Percentiles rank a stretch among this genome's conserved stretches.
phyloP scores from a whole-genome alignment of 140 eudicot genomes.

The Anethum foeniculum region DNA sequence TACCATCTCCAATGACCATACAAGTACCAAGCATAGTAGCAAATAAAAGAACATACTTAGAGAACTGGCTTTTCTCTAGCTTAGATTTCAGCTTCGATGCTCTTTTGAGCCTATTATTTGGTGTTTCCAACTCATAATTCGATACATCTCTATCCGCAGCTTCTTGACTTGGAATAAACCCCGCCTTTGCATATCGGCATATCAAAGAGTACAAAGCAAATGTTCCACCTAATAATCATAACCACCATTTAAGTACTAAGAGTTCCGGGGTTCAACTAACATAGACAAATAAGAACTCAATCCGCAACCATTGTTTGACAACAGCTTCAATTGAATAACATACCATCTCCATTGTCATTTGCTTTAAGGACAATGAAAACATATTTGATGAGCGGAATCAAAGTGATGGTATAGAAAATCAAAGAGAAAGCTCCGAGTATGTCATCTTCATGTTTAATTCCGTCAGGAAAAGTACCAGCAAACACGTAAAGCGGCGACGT shows the following conservation, averaged over 20 bases:
- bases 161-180: conserved; percentile 65
- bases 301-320: no score
- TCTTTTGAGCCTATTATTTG: conserved; percentile 23
- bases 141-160: conserved; percentile 58
- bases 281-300: no score
- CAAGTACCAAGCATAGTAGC: conserved; percentile 82
- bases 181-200: conserved; percentile 63
- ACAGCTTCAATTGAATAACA: not conserved
- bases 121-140: conserved; percentile 43
- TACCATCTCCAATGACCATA: conserved; percentile 86
- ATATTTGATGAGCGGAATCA: conserved; percentile 70
- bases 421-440: conserved; percentile 61
- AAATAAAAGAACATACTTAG: conserved; percentile 47
- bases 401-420: conserved; percentile 62
- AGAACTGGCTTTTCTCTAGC: conserved; percentile 46
- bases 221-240: conserved; percentile 49
- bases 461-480: conserved; percentile 47
- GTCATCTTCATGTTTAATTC: conserved; percentile 65
- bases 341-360: conserved; percentile 89
- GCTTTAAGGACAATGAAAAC: conserved; percentile 68
- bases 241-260: no score
- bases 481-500: conserved; percentile 80
- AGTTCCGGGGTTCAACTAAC: no score
- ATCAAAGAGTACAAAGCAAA: conserved; percentile 71
- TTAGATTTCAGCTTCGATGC: conserved; percentile 46